phyloP scores from a whole-genome alignment of 305 asterid genomes.

The Fraxinus baroniana region DNA sequence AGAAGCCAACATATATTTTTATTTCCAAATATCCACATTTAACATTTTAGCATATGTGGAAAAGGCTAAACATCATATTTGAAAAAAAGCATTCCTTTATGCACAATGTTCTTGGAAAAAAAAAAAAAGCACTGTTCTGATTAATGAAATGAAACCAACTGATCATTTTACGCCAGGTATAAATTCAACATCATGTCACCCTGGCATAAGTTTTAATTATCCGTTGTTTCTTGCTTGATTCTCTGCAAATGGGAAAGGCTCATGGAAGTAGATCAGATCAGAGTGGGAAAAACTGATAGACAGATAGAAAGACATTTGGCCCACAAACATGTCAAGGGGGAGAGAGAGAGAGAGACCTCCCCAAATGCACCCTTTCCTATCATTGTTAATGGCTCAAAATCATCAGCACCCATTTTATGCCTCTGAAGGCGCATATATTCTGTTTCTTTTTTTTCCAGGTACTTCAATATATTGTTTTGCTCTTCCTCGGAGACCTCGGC shows the following conservation, averaged over 20 bases:
- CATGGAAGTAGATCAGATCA: background rate
- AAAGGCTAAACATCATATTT: background rate
- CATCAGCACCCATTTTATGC: conserved; percentile 91
- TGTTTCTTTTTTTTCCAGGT: conserved; percentile 79
- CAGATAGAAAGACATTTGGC: background rate
- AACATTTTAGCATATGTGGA: background rate
- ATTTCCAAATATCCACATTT: background rate
- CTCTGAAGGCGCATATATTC: conserved; percentile 88
- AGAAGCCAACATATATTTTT: background rate
- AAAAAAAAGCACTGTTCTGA: background rate
- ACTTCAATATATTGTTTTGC: conserved; percentile 65
- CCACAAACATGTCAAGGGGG: background rate
- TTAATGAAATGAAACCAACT: background rate
- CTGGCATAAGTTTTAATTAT: background rate
- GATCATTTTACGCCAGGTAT: background rate
- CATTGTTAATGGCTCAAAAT: conserved; percentile 81
- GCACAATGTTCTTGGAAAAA: background rate
- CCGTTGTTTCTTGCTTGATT: background rate
- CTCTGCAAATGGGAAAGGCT: background rate
- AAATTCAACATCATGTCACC: background rate
- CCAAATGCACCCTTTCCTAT: conserved; percentile 95
- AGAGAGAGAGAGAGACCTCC: conserved; percentile 51
- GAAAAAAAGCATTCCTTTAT: background rate
- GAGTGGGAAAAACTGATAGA: background rate
- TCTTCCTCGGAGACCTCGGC: conserved; percentile 85